These are phyloP conservation scores for Aspergillus ochraceus DNA, from an alignment of 2,329 filamentous ascomycete genomes.

Conservation along the genomic window DNA sequence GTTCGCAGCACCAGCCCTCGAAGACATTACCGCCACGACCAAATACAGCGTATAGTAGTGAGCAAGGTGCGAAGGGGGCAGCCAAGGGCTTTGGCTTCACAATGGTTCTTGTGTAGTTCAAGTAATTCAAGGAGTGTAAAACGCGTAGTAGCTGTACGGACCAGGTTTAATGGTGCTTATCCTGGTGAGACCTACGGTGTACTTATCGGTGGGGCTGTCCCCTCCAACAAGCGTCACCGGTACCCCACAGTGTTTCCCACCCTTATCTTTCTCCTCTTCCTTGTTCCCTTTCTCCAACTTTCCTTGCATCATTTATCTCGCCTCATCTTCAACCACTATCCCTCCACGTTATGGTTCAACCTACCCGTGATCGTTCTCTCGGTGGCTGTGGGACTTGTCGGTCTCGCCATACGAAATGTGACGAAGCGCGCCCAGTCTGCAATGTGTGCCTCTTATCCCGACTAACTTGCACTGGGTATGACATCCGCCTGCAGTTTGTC, in stretches of 20 bases:
- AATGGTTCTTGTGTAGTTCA: background rate
- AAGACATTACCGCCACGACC: background rate
- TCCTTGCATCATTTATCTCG: background rate
- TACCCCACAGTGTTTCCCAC: background rate
- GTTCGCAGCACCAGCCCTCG: background rate
- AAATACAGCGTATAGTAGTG: constrained; percentile 51
- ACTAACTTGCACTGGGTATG: constrained; percentile 43
- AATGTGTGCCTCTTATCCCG: constrained; percentile 37
- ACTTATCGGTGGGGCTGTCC: too few species aligned
- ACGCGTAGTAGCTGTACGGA: too few species aligned
- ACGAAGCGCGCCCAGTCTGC: constrained; percentile 45
- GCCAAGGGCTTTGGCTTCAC: constrained; percentile 17
- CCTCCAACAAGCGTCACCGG: too few species aligned
- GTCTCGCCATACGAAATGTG: constrained; percentile 47
- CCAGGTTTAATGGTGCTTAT: too few species aligned
- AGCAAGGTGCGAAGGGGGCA: constrained; percentile 51
- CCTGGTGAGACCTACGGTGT: too few species aligned
- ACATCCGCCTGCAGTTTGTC: constrained; percentile 39
- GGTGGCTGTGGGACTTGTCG: constrained; percentile 32
- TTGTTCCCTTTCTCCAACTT: background rate
- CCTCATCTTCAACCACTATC: background rate
- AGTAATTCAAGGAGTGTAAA: background rate
- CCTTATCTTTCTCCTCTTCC: background rate
- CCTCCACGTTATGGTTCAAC: background rate
- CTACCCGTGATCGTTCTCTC: constrained; percentile 4